Evolutionary conservation across 345 rosid species (phyloP), one percentile per base, ranked within the genome.

Genomic region (Aquilaria yunnanensis): DNA sequence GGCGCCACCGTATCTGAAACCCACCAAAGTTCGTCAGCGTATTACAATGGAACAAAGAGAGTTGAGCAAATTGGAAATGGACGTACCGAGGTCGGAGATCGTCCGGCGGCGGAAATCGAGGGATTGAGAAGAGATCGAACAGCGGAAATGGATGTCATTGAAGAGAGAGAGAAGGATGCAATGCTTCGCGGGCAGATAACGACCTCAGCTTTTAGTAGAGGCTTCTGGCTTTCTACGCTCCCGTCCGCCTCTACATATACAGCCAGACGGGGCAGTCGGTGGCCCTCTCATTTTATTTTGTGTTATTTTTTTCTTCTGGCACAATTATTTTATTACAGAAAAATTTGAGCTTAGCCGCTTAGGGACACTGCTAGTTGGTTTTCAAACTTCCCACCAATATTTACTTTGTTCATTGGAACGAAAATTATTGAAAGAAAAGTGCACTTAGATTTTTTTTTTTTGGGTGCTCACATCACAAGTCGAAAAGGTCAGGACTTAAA

Each of bases 111-210:
- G 10, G 71, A 70, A 62, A 64, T 14, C 53, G 55, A 23, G 34
- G 69, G 61, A 54, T 54, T 59, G 14, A 71, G 73, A 4, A 73
- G 66, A 66, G 66, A 65, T 12, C 65, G 75, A 46, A 71, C 51
- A 9, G 83, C 79, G 23, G 83, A 76, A 76, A 84, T 64, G 32
- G 84, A 82, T 67, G 86, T 89, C 97, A 90, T 87, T 32, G 30
- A 60, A 14, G 46, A 31, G 57, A 23, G 50, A 52, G 61, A 34
- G 1, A n/a, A 1, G 0, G 62, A 31, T 0, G 43, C 6, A 61
- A 43, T 62, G 49, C 23, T 62, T 33, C 76, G 78, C 83, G 76
- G 79, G 81, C 74, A 74, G 78, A 80, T 74, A 72, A 76, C 70
- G 73, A 77, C 77, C 83, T 78, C 78, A 63, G 60, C 50, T 76